Percentiles rank a stretch among this genome's conserved stretches.
phyloP scores from a whole-genome alignment of 2,329 filamentous ascomycete species.

The Pseudogymnoascus sp. region DNA sequence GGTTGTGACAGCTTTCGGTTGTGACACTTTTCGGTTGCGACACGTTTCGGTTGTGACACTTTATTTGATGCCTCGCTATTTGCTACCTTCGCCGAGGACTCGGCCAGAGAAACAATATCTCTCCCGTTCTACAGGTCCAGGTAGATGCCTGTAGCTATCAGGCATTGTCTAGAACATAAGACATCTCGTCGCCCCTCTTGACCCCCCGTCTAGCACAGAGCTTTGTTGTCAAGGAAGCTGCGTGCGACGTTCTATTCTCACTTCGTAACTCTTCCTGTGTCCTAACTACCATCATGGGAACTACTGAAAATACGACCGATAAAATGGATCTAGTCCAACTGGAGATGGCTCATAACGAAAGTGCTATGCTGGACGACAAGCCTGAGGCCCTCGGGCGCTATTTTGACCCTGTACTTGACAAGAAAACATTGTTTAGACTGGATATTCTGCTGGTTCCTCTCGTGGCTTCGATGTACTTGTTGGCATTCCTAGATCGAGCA shows the following conservation, averaged over 20 bases:
- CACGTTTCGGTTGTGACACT: constrained; percentile 37
- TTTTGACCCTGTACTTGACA: not conserved
- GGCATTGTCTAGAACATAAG: not conserved
- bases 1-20: not conserved
- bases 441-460: constrained; percentile 8
- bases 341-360: not conserved
- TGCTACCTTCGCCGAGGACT: constrained; percentile 38
- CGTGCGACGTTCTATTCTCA: constrained; percentile 21
- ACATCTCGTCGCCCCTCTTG: not conserved
- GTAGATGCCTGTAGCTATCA: not conserved
- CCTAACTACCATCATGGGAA: constrained; percentile 34
- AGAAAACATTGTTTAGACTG: not conserved
- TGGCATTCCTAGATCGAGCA: constrained; percentile 54
- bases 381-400: not conserved
- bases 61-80: constrained; percentile 39
- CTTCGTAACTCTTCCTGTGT: constrained; percentile 18
- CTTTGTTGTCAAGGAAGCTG: not conserved
- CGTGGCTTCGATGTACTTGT: constrained; percentile 42
- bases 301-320: not conserved
- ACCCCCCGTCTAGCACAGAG: not conserved
- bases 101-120: not conserved
- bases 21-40: constrained; percentile 43
- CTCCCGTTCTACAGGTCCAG: not conserved
- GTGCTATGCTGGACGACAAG: not conserved
- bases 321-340: not conserved